A percentile compares a stretch with the other conserved stretches of the same genome.
These are phyloP conservation scores for Eucalyptus erythrocorys DNA, from an alignment of 345 rosid genomes.

Conservation along the genomic window DNA sequence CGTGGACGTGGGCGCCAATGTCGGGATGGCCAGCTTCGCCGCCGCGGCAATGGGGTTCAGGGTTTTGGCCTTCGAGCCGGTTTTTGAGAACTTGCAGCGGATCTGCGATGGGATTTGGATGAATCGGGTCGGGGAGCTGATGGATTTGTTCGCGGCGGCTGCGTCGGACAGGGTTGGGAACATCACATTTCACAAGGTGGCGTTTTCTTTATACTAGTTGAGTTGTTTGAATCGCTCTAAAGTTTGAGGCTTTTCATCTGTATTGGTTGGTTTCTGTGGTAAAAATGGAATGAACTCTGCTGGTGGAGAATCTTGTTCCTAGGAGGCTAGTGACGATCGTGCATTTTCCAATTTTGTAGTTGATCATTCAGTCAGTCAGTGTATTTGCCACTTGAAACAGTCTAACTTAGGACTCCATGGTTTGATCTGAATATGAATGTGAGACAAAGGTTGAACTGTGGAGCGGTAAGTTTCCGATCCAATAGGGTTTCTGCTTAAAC, in stretches of 20 bases:
- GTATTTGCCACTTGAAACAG: background rate
- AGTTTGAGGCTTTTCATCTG: background rate
- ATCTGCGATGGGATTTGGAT: slow-evolving; percentile 97
- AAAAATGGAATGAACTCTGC: background rate
- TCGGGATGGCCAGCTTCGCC: slow-evolving; percentile 95
- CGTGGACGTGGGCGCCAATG: slow-evolving; percentile 95
- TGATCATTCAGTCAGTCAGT: background rate
- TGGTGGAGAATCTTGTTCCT: background rate
- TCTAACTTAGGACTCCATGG: background rate
- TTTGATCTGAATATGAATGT: background rate
- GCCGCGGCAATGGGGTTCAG: slow-evolving; percentile 91
- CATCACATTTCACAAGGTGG: slow-evolving; percentile 85
- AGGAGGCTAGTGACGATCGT: background rate
- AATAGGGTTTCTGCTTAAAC: background rate
- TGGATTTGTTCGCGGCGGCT: slow-evolving; percentile 84
- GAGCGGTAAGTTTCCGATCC: background rate
- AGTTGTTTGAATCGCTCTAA: background rate
- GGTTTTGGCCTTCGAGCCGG: slow-evolving; percentile 88
- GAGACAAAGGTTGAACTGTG: background rate
- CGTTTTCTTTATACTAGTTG: background rate
- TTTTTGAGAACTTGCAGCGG: slow-evolving; percentile 86
- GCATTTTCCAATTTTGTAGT: background rate
- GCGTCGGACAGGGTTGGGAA: slow-evolving; percentile 74
- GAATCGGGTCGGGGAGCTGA: slow-evolving; percentile 55
- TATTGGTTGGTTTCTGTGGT: background rate